A percentile compares a stretch with the other conserved stretches of the same genome.
Conservation (phyloP, 2,329 filamentous ascomycete species). For the Annulohypoxylon truncatum region DNA sequence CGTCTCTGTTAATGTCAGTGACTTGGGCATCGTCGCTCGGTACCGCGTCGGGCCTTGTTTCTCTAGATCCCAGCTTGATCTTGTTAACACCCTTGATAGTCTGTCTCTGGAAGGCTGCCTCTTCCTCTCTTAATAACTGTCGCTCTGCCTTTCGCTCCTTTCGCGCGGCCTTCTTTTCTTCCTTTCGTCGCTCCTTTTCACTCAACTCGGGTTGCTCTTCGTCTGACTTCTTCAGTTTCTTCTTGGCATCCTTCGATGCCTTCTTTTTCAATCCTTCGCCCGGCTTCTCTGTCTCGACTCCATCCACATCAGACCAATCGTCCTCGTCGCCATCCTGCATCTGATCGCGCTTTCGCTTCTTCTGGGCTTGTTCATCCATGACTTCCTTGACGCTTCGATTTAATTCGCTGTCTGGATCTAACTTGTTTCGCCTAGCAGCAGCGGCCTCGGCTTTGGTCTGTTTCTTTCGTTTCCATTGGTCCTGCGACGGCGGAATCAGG, state of each 20-base stretch:
- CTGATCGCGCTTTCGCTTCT: constrained; percentile 78
- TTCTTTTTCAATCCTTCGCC: constrained; percentile 70
- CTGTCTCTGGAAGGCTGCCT: constrained; percentile 56
- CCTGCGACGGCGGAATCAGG: constrained; percentile 60
- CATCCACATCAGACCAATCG: constrained; percentile 58
- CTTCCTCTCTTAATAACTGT: constrained; percentile 52
- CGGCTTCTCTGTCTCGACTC: constrained; percentile 70
- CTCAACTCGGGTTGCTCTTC: constrained; percentile 52
- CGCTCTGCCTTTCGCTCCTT: constrained; percentile 58
- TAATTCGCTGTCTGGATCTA: constrained; percentile 85
- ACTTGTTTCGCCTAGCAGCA: constrained; percentile 85
- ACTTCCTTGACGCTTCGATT: constrained; percentile 91
- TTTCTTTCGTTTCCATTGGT: constrained; percentile 95
- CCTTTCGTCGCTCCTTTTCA: constrained; percentile 60
- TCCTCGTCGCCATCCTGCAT: constrained; percentile 60
- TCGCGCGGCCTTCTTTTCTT: constrained; percentile 63
- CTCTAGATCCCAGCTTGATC: constrained; percentile 49
- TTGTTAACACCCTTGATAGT: constrained; percentile 53
- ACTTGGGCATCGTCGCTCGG: constrained; percentile 26
- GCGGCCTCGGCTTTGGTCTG: constrained; percentile 91
- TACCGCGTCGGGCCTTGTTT: constrained; percentile 45
- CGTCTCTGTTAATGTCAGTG: not conserved
- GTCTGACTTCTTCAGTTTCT: constrained; percentile 64
- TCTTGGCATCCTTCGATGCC: constrained; percentile 55
- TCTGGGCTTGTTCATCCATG: constrained; percentile 81